phyloP scores from a whole-genome alignment of 1,284 basidiomycete species.

The Austroboletus novae-zelandiae region DNA sequence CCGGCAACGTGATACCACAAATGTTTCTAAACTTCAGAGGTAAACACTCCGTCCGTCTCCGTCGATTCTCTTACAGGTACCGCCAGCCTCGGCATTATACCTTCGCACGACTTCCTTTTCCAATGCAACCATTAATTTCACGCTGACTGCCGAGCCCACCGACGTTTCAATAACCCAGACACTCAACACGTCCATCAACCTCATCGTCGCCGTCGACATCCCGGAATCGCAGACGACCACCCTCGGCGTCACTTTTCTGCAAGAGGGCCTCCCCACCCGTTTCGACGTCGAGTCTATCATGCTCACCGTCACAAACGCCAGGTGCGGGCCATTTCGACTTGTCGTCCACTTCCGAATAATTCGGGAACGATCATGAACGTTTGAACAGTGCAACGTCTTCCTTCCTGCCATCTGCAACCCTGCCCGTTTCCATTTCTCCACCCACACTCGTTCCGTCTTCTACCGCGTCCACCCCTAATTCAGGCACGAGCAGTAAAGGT shows the following conservation, averaged over 20 bases:
- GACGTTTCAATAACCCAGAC: constrained; percentile 23
- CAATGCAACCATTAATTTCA: constrained; percentile 51
- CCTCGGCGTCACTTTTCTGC: constrained; percentile 43
- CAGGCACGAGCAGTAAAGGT: constrained; percentile 1
- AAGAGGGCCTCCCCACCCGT: constrained; percentile 23
- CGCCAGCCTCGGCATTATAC: constrained; percentile 43
- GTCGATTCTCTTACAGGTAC: neutral
- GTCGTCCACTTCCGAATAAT: neutral
- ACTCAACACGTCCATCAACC: constrained; percentile 31
- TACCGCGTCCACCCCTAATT: constrained; percentile 9
- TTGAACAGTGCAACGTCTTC: constrained; percentile 35
- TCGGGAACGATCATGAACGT: neutral
- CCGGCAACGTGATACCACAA: constrained; percentile 47
- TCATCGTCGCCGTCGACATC: constrained; percentile 38
- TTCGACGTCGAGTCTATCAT: constrained; percentile 44
- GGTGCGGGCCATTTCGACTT: constrained; percentile 32
- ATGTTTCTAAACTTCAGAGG: constrained; percentile 54
- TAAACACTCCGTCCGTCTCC: constrained; percentile 16
- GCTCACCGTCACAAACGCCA: constrained; percentile 38
- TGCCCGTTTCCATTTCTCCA: constrained; percentile 39
- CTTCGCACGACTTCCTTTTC: constrained; percentile 47
- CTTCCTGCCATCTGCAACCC: constrained; percentile 40
- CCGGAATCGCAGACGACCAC: constrained; percentile 39
- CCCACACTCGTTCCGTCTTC: constrained; percentile 30
- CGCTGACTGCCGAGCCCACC: constrained; percentile 39